A percentile compares a stretch with the other conserved stretches of the same genome.
These are phyloP conservation scores for Ampelomyces quisqualis DNA, from an alignment of 2,329 filamentous ascomycete genomes.

Conservation along the genomic window DNA sequence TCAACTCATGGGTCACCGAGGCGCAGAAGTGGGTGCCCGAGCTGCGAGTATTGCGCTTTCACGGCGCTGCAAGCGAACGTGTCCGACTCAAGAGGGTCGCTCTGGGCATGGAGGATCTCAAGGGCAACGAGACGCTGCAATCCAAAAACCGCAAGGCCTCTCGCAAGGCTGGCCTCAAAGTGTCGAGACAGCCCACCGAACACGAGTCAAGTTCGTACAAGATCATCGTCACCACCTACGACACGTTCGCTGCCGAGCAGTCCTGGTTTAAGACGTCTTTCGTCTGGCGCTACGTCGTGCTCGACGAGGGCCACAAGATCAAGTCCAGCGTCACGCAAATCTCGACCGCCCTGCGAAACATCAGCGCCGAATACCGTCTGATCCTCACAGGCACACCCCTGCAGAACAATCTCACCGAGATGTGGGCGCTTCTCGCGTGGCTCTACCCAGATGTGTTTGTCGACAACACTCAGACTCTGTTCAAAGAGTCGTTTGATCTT, in stretches of 20 bases:
- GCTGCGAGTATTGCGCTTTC: constrained; percentile 85
- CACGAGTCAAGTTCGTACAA: constrained; percentile 35
- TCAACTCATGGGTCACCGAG: constrained; percentile 97
- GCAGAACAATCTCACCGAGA: constrained; percentile 59
- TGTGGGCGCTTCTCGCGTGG: constrained; percentile 61
- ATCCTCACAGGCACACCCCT: constrained; percentile 59
- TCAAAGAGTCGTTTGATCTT: constrained; percentile 59
- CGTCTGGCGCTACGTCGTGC: constrained; percentile 99
- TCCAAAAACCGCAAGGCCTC: constrained; percentile 85
- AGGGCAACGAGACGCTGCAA: constrained; percentile 60
- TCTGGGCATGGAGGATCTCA: constrained; percentile 49
- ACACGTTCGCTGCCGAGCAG: constrained; percentile 97
- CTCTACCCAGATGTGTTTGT: constrained; percentile 61
- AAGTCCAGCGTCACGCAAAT: constrained; percentile 68
- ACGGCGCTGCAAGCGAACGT: constrained; percentile 80
- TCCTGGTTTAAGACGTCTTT: constrained; percentile 87
- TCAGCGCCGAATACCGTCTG: constrained; percentile 53
- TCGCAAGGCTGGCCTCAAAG: constrained; percentile 66
- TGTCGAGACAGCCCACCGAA: constrained; percentile 32
- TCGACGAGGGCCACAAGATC: constrained; percentile 98
- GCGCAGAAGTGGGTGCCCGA: constrained; percentile 97
- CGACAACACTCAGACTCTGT: constrained; percentile 52
- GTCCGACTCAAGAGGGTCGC: constrained; percentile 65
- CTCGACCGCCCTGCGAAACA: constrained; percentile 45
- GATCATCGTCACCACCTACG: constrained; percentile 90